phyloP scores from a whole-genome alignment of 805 yeast genomes.

The Saccharomyces jurei region DNA sequence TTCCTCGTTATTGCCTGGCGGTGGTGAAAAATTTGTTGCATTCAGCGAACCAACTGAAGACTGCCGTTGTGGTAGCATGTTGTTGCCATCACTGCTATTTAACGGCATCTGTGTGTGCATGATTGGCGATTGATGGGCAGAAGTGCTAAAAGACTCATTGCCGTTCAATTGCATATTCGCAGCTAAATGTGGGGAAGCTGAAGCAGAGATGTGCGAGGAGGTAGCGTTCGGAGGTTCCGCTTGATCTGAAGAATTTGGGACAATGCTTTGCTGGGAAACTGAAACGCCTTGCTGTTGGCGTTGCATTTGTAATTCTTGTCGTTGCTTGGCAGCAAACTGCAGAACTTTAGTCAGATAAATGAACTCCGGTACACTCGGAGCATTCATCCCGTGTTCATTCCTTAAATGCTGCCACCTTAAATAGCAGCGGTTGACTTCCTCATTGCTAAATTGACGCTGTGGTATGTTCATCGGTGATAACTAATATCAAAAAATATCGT shows the following conservation, averaged over 20 bases:
- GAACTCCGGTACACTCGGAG: conserved; percentile 29
- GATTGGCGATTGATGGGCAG: background rate
- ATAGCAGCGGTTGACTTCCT: conserved; percentile 32
- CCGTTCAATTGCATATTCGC: background rate
- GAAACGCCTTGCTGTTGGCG: conserved; percentile 6
- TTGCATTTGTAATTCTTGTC: conserved; percentile 19
- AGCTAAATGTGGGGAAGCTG: background rate
- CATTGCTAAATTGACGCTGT: conserved; percentile 27
- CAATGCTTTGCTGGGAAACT: background rate
- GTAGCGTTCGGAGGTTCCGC: background rate
- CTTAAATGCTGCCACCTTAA: conserved; percentile 32
- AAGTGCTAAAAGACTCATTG: background rate
- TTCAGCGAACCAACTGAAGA: background rate
- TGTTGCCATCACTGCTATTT: background rate
- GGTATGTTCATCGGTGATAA: conserved; percentile 19
- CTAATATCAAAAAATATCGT: background rate
- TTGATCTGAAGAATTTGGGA: background rate
- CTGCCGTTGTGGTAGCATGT: background rate
- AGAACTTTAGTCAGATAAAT: conserved; percentile 29
- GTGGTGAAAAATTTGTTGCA: background rate
- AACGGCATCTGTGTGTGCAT: background rate
- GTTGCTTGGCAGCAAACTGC: conserved; percentile 31
- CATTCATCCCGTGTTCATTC: conserved; percentile 30
- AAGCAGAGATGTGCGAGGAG: background rate
- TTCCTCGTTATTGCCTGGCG: background rate